phyloP scores from a whole-genome alignment of 2,329 filamentous ascomycete genomes.

The Neofusicoccum kwambonambiense region DNA sequence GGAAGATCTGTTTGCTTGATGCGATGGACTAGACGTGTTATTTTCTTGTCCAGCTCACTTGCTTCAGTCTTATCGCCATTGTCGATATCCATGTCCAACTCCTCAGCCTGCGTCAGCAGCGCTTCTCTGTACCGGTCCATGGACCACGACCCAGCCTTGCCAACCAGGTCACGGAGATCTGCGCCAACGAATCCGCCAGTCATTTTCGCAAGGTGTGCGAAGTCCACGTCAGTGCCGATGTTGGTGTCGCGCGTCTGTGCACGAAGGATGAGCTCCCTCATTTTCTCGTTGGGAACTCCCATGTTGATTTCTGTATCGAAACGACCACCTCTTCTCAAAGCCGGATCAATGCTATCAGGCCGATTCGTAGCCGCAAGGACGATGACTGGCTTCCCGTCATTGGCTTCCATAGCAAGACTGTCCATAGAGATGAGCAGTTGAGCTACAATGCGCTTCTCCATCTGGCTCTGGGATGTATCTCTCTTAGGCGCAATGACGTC shows the following conservation, averaged over 20 bases:
- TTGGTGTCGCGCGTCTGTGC: slow-evolving; percentile 67
- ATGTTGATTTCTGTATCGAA: slow-evolving; percentile 87
- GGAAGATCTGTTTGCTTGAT: slow-evolving; percentile 48
- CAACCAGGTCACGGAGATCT: slow-evolving; percentile 73
- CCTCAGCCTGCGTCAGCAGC: slow-evolving; percentile 43
- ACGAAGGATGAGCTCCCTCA: slow-evolving; percentile 74
- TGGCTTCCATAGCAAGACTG: slow-evolving; percentile 67
- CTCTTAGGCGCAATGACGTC: slow-evolving; percentile 87
- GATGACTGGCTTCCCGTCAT: slow-evolving; percentile 75
- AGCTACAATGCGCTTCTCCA: slow-evolving; percentile 82
- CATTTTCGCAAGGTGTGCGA: slow-evolving; percentile 70
- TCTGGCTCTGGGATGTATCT: slow-evolving; percentile 79
- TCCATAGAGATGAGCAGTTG: slow-evolving; percentile 88
- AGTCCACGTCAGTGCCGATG: slow-evolving; percentile 70
- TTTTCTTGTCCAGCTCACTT: slow-evolving; percentile 28
- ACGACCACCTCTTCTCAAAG: slow-evolving; percentile 68
- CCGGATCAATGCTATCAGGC: slow-evolving; percentile 81
- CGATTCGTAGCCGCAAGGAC: slow-evolving; percentile 89
- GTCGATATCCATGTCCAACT: slow-evolving; percentile 54
- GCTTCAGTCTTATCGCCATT: slow-evolving; percentile 1
- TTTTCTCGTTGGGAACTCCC: slow-evolving; percentile 76
- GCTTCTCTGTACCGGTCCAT: slow-evolving; percentile 60
- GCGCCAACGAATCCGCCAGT: slow-evolving; percentile 93
- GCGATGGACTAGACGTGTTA: slow-evolving; percentile 52
- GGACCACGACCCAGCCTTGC: slow-evolving; percentile 63